Evolutionary conservation across 306 rosid species (phyloP).

Genomic region (Prunus mume): DNA sequence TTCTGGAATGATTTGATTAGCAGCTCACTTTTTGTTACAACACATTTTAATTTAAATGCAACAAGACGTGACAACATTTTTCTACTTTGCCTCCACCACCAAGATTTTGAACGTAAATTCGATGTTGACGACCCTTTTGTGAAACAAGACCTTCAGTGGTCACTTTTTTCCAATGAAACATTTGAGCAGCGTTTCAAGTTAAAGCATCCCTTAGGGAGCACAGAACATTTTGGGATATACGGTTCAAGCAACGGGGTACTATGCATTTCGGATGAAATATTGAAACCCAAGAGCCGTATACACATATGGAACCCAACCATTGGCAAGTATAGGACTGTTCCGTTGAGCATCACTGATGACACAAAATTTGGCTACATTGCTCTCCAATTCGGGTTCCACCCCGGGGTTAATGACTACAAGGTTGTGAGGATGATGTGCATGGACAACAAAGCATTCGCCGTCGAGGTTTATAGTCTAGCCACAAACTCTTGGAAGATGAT

Average conservation of each 20-base stretch:
- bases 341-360: neutral
- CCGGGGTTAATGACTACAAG: neutral
- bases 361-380: neutral
- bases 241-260: neutral
- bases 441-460: neutral
- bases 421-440: neutral
- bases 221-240: neutral
- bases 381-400: slow-evolving; percentile 12
- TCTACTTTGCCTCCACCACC: slow-evolving; percentile 3
- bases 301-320: slow-evolving; percentile 5
- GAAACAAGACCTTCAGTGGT: neutral
- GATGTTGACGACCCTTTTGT: neutral
- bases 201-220: neutral
- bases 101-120: neutral
- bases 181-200: neutral
- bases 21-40: neutral
- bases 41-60: neutral
- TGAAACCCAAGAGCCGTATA: neutral
- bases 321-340: neutral
- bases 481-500: slow-evolving; percentile 5
- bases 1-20: neutral
- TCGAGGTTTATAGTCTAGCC: neutral
- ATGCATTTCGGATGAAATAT: neutral
- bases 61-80: neutral
- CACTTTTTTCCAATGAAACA: neutral